phyloP scores from a whole-genome alignment of 129 eudicot genomes.

The carrot (Daucus carota) region DH1_v3.0 NC_030384.2:32272501-32273000 shows the following conservation, averaged over 20 bases:
- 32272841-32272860: not conserved
- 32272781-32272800: not conserved
- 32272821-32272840: not conserved
- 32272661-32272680: slow-evolving; percentile 14
- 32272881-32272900: not conserved
- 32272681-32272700: slow-evolving; percentile 22
- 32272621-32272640: slow-evolving; percentile 18
- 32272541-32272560: slow-evolving; percentile 34
- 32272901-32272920: not conserved
- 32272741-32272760: not conserved
- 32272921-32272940: too few relatives aligned
- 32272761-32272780: slow-evolving; percentile 4
- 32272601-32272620: slow-evolving; percentile 21
- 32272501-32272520: slow-evolving; percentile 24
- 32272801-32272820: not conserved
- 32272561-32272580: slow-evolving; percentile 43
- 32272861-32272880: not conserved
- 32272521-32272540: slow-evolving; percentile 21
- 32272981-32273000: not conserved
- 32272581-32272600: slow-evolving; percentile 35
- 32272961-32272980: not conserved
- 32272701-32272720: slow-evolving; percentile 12
- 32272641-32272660: slow-evolving; percentile 9
- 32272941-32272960: too few relatives aligned
- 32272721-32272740: slow-evolving; percentile 27